Evolutionary conservation across 768 basidiomycete genomes (phyloP), one percentile per base, ranked within the genome.

Genomic region (Dioszegia crocea): DNA sequence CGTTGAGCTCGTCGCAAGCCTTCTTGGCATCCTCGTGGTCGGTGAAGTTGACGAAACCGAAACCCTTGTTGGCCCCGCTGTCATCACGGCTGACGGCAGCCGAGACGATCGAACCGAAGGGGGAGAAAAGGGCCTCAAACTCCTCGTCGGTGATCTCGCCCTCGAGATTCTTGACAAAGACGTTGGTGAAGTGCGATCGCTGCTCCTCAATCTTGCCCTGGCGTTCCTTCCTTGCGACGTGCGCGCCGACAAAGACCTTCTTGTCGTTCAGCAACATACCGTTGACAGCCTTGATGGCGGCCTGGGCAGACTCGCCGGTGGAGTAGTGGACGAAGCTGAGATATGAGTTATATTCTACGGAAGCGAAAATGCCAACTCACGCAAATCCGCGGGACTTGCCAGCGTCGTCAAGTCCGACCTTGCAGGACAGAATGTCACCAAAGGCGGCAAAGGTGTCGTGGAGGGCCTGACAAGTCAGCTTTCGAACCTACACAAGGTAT

Each of bases 391-490:
- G 91, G 67, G 92, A 93, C 70, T 87, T 87, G 59, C 93, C 96
- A 64, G 88, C 86, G 76, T 96, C 91, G 76, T 98, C 96, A 47
- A 86, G 88, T 61, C 93, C 96, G 71, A 99, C 94, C 81, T 99
- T 99, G 86, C 96, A 99, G 11, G 94, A 98, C 66, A 99, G 81
- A 67, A 99, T 94, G 70, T 94, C 93, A 60, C 96, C 96, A 76
- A 98, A 99, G 56, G 96, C 94, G 65, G 91, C 93, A 76, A 99
- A 99, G 51, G 96, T 99, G 77, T 99, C 96, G 77, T 99, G 96
- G 61, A 99, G 91, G 66, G 96, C 96, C 89, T 91, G 70, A 10
- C 5, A 27, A 29, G 38, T 58, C 1, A 57, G 24, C 53, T 17
- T 23, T 12, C 14, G 19, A 19, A 9, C 17, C 16, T 40, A 8